Percentiles rank a stretch among this genome's conserved stretches.
phyloP scores from a whole-genome alignment of 2,329 filamentous ascomycete species.

The Aspergillus chevalieri region DNA sequence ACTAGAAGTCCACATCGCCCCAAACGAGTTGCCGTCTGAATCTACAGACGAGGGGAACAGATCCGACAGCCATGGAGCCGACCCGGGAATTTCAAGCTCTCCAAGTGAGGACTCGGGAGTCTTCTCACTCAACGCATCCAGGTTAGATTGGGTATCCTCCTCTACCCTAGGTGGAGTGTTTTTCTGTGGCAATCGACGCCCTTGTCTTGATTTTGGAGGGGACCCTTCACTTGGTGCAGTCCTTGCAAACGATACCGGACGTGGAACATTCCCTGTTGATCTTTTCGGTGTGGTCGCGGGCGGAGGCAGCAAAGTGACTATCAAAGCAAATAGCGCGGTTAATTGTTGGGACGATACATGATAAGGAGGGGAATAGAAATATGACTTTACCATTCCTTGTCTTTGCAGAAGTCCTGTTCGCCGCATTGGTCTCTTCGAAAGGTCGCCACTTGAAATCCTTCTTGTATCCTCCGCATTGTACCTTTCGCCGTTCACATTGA shows the following conservation, averaged over 20 bases:
- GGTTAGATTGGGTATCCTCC: conserved; percentile 5
- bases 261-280: neutral
- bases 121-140: conserved; percentile 10
- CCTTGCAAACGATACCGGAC: neutral
- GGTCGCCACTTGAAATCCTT: conserved; percentile 71
- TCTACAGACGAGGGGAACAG: conserved; percentile 5
- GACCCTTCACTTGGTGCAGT: neutral
- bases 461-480: conserved; percentile 64
- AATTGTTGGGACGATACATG: neutral
- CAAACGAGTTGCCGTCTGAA: conserved; percentile 3
- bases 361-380: neutral
- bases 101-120: conserved; percentile 5
- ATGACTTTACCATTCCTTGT: conserved; percentile 40
- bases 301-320: neutral
- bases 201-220: neutral
- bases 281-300: neutral
- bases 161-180: conserved; percentile 7
- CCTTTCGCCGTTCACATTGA: conserved; percentile 60
- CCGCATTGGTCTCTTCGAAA: conserved; percentile 58
- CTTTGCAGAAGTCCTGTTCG: conserved; percentile 31
- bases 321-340: neutral
- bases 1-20: conserved; percentile 4
- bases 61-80: conserved; percentile 14
- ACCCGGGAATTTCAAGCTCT: conserved; percentile 7
- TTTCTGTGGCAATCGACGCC: conserved; percentile 2